Conservation (phyloP, 352 stramenopile species). For the Aphanomyces astaci region DNA sequence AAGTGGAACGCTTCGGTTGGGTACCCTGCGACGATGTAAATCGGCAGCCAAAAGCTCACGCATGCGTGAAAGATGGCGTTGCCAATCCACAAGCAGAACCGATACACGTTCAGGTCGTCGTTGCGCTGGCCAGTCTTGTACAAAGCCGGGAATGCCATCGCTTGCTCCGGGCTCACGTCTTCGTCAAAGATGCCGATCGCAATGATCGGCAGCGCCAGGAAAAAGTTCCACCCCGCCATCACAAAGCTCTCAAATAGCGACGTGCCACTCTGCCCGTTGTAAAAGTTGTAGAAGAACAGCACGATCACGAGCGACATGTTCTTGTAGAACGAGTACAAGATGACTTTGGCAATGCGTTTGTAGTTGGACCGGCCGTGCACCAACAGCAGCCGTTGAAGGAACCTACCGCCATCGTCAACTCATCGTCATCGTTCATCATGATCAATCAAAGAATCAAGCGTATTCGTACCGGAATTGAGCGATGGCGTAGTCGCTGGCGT, state of each 20-base stretch:
- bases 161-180: constrained; percentile 55
- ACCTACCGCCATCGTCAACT: constrained; percentile 36
- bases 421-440: no score
- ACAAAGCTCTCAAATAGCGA: constrained; percentile 81
- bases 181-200: constrained; percentile 76
- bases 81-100: constrained; percentile 51
- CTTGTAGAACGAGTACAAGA: constrained; percentile 86
- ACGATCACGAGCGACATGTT: constrained; percentile 62
- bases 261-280: constrained; percentile 71
- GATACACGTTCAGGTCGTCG: constrained; percentile 53
- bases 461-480: constrained; percentile 84
- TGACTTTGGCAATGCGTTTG: constrained; percentile 81
- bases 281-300: constrained; percentile 74
- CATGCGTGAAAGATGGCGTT: constrained; percentile 60
- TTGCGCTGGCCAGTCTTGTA: constrained; percentile 56
- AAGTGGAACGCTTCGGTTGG: constrained; percentile 23
- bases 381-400: constrained; percentile 83
- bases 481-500: constrained; percentile 91
- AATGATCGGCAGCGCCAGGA: constrained; percentile 84
- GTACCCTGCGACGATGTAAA: constrained; percentile 44
- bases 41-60: constrained; percentile 50
- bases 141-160: constrained; percentile 47
- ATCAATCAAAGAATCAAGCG: no score
- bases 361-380: constrained; percentile 90
- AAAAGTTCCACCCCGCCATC: constrained; percentile 75